Percentiles rank a stretch among this genome's conserved stretches.
phyloP scores from a whole-genome alignment of 352 stramenopile genomes.

The Globisporangium recalcitrans region DNA sequence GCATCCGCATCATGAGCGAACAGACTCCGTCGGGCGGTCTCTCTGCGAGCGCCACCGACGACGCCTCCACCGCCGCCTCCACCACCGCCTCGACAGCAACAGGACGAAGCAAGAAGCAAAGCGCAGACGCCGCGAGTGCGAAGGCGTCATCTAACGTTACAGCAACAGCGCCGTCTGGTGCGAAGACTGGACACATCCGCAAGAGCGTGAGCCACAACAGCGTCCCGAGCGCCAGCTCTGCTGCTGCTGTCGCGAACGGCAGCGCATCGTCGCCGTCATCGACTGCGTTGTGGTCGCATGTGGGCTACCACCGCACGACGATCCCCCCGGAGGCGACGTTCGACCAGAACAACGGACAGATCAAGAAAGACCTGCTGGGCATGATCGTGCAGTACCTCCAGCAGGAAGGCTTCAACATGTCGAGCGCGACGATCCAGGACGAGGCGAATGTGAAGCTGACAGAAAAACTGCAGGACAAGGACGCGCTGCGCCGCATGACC shows the following conservation, averaged over 20 bases:
- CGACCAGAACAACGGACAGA: conserved; percentile 59
- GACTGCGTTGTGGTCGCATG: conserved; percentile 52
- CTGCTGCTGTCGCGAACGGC: background rate
- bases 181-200: conserved; percentile 9
- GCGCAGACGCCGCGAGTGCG: background rate
- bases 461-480: conserved; percentile 63
- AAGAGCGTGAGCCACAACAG: conserved; percentile 19
- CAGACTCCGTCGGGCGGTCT: background rate
- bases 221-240: background rate
- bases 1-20: background rate
- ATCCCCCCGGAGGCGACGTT: conserved; percentile 81
- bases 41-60: background rate
- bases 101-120: conserved; percentile 5
- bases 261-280: background rate
- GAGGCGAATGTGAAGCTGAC: conserved; percentile 83
- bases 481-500: conserved; percentile 66
- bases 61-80: too few species aligned
- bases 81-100: too few species aligned
- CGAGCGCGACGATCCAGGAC: conserved; percentile 83
- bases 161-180: background rate
- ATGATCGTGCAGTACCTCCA: conserved; percentile 88
- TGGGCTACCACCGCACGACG: conserved; percentile 80
- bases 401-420: conserved; percentile 71
- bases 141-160: background rate
- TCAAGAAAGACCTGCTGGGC: conserved; percentile 77